phyloP scores from a whole-genome alignment of 1,284 basidiomycete genomes.

The Cutaneotrichosporon dermatis region DNA sequence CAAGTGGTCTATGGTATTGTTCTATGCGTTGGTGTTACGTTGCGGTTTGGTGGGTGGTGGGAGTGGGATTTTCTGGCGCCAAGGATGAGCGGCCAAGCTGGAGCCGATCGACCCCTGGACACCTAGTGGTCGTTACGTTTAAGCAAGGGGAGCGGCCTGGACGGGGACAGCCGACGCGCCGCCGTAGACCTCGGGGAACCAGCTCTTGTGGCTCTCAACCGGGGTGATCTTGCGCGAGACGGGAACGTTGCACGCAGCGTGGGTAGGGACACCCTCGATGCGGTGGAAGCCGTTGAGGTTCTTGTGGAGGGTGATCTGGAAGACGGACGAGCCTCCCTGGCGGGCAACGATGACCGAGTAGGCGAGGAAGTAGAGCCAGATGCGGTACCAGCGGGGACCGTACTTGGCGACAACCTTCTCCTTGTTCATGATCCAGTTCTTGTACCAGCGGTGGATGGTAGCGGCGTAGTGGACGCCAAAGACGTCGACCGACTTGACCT shows the following conservation, averaged over 20 bases:
- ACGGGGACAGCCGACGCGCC: background rate
- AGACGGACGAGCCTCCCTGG: slow-evolving; percentile 81
- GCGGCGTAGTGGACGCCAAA: slow-evolving; percentile 96
- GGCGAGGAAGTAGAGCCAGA: slow-evolving; percentile 88
- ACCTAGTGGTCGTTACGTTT: background rate
- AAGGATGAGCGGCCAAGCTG: too few species aligned
- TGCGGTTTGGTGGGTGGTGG: too few species aligned
- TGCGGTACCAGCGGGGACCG: slow-evolving; percentile 82
- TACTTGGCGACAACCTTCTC: slow-evolving; percentile 83
- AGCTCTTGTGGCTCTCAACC: slow-evolving; percentile 33
- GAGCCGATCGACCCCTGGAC: too few species aligned
- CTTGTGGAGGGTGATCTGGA: slow-evolving; percentile 96
- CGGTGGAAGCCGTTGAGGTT: slow-evolving; percentile 94
- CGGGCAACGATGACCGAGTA: slow-evolving; percentile 57
- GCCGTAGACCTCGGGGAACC: slow-evolving; percentile 30
- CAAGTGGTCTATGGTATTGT: slow-evolving; percentile 2
- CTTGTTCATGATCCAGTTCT: slow-evolving; percentile 89
- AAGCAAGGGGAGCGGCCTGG: background rate
- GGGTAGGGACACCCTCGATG: slow-evolving; percentile 68
- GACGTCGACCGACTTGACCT: slow-evolving; percentile 94
- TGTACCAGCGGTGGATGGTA: slow-evolving; percentile 89
- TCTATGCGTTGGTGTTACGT: background rate
- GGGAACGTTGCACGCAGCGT: slow-evolving; percentile 49
- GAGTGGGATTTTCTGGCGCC: too few species aligned
- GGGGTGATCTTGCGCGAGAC: slow-evolving; percentile 15